Base-by-base conservation (phyloP, 306 rosid genomes). In the Dalbergia oliveri region DNA sequence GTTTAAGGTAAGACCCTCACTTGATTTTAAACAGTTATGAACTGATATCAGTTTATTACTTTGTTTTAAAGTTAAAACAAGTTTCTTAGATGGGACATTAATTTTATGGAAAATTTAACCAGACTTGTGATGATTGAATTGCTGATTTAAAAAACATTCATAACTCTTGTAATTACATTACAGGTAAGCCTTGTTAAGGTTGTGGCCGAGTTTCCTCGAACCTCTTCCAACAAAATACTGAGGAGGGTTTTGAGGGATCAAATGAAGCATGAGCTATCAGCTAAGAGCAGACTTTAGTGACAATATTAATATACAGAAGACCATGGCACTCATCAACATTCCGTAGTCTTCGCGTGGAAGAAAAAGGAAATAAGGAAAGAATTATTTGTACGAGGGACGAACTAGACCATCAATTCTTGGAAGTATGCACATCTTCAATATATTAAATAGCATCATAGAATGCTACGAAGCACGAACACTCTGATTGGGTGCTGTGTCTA, bases 1-100 rank as follows among this genome's bases (percentile, higher is more conserved):
- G 68, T 94, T 88, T 84, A 90, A 94, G 98, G 94, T 93, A 54
- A n/a, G n/a, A n/a, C n/a, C n/a, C n/a, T n/a, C n/a, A n/a, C n/a
- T n/a, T 37, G 69, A 74, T n/a, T 14, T 72, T 75, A 50, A 73
- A 68, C 69, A 62, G 50, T 75, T 11, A 19, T 66, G 45, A 76
- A 34, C 16, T 72, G 39, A 16, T 39, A 15, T 71, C 15, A 56
- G 19, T 66, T 65, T 51, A 18, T 75, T 43, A 41, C 59, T 56
- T 41, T 19, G 31, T 26, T 26, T 26, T 26, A 26, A 26, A 26
- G 56, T 81, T 57, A 21, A 50, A 77, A 35, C 33, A 19, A 37
- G 7, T 37, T 37, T 37, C 7, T 37, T 37, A 0, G 13, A 45
- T 8, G 50, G 50, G 50, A 45, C 50, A 45, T 11, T 9, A 45